Evolutionary conservation across 2,329 filamentous ascomycete genomes (phyloP), one percentile per base, ranked within the genome.

Genomic region (Pseudovirgaria hyperparasitica): DNA sequence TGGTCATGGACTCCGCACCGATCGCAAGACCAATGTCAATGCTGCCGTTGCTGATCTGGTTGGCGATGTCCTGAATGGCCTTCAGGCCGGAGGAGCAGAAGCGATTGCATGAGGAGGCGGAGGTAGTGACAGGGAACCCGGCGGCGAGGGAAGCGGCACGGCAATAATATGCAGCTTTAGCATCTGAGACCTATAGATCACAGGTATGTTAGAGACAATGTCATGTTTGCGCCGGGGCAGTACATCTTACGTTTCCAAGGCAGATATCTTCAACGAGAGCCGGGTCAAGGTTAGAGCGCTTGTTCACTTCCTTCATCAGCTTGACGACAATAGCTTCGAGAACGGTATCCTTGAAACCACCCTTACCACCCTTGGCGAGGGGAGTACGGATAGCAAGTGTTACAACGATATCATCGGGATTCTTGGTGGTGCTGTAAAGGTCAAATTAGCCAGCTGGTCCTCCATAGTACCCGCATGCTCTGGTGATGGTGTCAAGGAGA

Each of bases 71-170:
- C 57, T 92, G 86, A 5, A 86, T 82, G 31, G 90, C 86, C 60
- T 94, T 92, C 39, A 98, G 76, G 19, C 90, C 90, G 0, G 86
- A 94, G 19, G 84, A 92, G 69, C 90, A 98, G 75, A 98, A 96
- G 35, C 90, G 79, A 67, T 96, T 96, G 32, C 92, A 68, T 22
- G 79, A 76, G 22, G 71, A 86, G 37, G 80, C 82, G 38, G 74
- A 72, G 25, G 82, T 70, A 5, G 87, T 94, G 63, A 90, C 86
- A 41, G 90, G 86, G 65, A 90, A 92, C 42, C 90, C 90, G 31
- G 90, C 90, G 25, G 84, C 82, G 36, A 96, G 78, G 36, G 80
- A 69, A 23, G 90, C 84, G 27, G 86, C 84, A 43, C 90, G 87
- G 47, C 80, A 65, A 55, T 92, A 87, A 70, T 94, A 94, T 31